Percentiles rank a stretch among this genome's conserved stretches.
Evolutionary conservation across 768 basidiomycete genomes (phyloP).

Genomic region (Trametopsis cervina): DNA sequence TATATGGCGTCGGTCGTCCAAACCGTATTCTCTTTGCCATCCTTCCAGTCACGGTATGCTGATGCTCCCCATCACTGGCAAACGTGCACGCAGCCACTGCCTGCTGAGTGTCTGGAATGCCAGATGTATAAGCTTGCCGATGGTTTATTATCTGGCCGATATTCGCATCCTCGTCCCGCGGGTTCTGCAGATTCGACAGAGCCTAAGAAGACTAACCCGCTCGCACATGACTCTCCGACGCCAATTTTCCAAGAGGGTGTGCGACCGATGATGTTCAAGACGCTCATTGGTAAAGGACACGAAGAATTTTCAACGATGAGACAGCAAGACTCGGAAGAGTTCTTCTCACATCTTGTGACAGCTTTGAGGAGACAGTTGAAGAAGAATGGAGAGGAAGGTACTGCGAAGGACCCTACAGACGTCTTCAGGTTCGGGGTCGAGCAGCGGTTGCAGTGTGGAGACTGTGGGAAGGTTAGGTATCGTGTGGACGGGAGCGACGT

Average conservation of each 20-base stretch:
- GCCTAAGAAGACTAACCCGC: slow-evolving; percentile 24
- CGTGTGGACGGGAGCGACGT: slow-evolving; percentile 69
- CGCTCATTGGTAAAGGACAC: slow-evolving; percentile 87
- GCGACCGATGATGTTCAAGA: slow-evolving; percentile 77
- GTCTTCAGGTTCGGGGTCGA: slow-evolving; percentile 79
- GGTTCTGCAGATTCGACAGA: slow-evolving; percentile 17
- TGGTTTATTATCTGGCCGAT: slow-evolving; percentile 88
- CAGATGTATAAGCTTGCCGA: slow-evolving; percentile 92
- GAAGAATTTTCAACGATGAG: slow-evolving; percentile 93
- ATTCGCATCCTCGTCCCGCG: slow-evolving; percentile 54
- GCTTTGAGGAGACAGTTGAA: slow-evolving; percentile 61
- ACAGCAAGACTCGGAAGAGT: slow-evolving; percentile 97
- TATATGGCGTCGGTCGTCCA: slow-evolving; percentile 97
- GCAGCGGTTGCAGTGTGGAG: slow-evolving; percentile 76
- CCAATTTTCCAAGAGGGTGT: slow-evolving; percentile 81
- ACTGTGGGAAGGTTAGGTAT: slow-evolving; percentile 80
- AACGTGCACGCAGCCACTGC: slow-evolving; percentile 58
- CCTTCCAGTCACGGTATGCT: slow-evolving; percentile 71
- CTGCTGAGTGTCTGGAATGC: slow-evolving; percentile 88
- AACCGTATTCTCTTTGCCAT: slow-evolving; percentile 70
- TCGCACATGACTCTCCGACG: slow-evolving; percentile 30
- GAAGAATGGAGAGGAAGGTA: slow-evolving; percentile 31
- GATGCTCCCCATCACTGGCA: slow-evolving; percentile 45
- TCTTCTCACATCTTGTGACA: slow-evolving; percentile 75
- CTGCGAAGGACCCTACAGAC: slow-evolving; percentile 58